These are phyloP conservation scores for Ceratobasidium sp. DNA, from an alignment of 1,284 basidiomycete species.

Conservation along the genomic window DNA sequence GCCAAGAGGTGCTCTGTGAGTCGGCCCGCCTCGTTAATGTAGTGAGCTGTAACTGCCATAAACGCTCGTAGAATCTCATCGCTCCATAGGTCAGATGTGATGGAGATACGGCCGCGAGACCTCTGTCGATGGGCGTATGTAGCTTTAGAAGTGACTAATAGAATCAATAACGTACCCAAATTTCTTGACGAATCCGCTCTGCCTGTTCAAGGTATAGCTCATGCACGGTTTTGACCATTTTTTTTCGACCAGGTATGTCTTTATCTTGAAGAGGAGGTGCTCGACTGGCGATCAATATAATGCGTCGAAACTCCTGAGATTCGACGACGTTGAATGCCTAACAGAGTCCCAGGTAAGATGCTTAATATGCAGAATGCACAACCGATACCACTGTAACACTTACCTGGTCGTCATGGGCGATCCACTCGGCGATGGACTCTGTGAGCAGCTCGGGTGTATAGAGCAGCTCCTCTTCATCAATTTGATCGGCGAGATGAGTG, in stretches of 20 bases:
- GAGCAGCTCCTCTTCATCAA: neutral
- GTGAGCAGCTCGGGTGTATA: neutral
- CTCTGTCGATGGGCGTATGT: neutral
- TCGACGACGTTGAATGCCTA: no score
- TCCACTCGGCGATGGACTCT: neutral
- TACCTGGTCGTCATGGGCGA: constrained; percentile 4
- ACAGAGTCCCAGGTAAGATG: no score
- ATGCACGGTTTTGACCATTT: neutral
- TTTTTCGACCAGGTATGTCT: constrained; percentile 25
- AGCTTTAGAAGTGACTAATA: neutral
- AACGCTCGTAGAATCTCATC: constrained; percentile 19
- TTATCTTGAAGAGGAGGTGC: constrained; percentile 1
- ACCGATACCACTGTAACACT: neutral
- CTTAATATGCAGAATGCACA: neutral
- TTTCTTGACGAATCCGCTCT: neutral
- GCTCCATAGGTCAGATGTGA: constrained; percentile 36
- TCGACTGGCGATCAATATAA: neutral
- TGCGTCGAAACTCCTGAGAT: neutral
- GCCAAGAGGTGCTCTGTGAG: constrained; percentile 7
- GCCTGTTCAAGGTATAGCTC: neutral
- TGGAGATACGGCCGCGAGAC: constrained; percentile 25
- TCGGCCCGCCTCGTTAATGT: neutral
- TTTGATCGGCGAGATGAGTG: neutral
- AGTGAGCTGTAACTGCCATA: constrained; percentile 37
- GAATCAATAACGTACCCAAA: constrained; percentile 9